phyloP scores from a whole-genome alignment of 2,329 filamentous ascomycete species.

The Fusarium circinatum region DNA sequence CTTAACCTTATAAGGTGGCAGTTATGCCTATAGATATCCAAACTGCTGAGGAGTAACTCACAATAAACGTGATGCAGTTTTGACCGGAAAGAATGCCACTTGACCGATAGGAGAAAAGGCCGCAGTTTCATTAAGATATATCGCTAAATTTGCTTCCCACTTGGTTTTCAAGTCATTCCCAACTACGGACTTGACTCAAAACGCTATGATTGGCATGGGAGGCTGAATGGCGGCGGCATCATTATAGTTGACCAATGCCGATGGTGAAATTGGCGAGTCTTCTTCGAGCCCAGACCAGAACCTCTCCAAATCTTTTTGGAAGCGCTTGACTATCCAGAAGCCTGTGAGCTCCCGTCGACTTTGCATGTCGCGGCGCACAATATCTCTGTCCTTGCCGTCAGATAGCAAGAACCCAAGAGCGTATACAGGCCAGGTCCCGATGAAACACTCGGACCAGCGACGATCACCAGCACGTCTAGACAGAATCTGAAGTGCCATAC shows the following conservation, averaged over 20 bases:
- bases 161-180: too few species aligned
- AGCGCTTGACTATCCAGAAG: background rate
- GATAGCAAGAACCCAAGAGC: background rate
- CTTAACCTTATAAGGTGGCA: too few species aligned
- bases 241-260: background rate
- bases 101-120: background rate
- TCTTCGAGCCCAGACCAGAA: fast-evolving
- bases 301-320: background rate
- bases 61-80: background rate
- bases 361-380: background rate
- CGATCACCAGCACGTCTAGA: background rate
- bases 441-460: background rate
- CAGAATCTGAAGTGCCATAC: background rate
- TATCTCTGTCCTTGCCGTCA: background rate
- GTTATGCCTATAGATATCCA: too few species aligned
- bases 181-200: background rate
- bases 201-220: background rate
- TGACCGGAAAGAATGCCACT: fast-evolving
- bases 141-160: too few species aligned
- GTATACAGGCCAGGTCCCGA: background rate
- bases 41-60: background rate
- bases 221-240: background rate
- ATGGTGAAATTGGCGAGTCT: too few species aligned
- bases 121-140: too few species aligned
- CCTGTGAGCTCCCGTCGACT: background rate